phyloP scores from a whole-genome alignment of 192 early-diverging fungal genomes.

The Backusella parvicylindrica region DNA sequence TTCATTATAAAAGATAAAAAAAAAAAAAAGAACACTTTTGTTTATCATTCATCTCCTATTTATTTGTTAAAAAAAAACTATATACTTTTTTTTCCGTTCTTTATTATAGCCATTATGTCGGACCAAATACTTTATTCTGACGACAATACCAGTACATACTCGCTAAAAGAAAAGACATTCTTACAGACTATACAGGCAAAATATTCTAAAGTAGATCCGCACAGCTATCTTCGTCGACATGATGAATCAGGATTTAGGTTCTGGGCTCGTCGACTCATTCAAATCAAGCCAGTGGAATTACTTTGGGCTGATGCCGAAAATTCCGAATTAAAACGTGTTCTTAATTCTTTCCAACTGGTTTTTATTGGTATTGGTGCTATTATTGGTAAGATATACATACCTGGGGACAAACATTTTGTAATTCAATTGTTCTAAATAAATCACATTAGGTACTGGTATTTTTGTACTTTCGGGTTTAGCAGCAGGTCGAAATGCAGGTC shows the following conservation, averaged over 20 bases:
- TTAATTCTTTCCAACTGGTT: constrained; percentile 13
- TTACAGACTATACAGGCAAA: background rate
- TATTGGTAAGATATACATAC: constrained; percentile 25
- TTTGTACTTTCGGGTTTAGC: constrained; percentile 55
- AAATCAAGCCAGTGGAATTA: constrained; percentile 31
- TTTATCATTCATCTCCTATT: background rate
- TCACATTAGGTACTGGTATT: constrained; percentile 21
- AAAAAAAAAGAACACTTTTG: background rate
- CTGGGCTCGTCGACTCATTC: constrained; percentile 13
- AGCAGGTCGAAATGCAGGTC: constrained; percentile 75
- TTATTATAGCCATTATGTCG: background rate
- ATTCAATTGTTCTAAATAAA: background rate
- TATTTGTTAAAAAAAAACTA: background rate
- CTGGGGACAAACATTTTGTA: no score
- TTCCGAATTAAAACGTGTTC: constrained; percentile 21
- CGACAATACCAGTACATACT: background rate
- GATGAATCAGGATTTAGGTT: constrained; percentile 15
- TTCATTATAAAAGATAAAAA: background rate
- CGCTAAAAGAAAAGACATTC: background rate
- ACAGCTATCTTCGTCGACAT: constrained; percentile 22
- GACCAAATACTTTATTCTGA: background rate
- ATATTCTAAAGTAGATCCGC: constrained; percentile 20
- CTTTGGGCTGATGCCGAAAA: constrained; percentile 16
- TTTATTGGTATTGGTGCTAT: constrained; percentile 35
- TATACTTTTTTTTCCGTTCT: background rate